Percentiles rank a stretch among this genome's conserved stretches.
Evolutionary conservation across 2,329 filamentous ascomycete species (phyloP).

Genomic region (Orbilia blumenaviensis): DNA sequence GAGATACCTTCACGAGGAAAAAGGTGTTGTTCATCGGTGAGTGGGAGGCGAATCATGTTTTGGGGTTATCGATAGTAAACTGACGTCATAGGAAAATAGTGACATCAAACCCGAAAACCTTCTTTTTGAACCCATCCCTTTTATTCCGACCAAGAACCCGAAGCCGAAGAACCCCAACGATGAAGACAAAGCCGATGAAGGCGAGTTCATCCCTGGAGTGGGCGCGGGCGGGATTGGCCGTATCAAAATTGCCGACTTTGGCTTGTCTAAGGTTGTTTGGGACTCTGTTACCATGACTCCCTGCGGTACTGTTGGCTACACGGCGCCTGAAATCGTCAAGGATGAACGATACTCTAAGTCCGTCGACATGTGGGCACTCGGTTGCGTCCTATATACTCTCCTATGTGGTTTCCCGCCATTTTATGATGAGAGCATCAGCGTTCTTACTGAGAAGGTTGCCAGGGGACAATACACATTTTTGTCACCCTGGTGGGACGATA

Average conservation of each 20-base stretch:
- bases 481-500: slow-evolving; percentile 99
- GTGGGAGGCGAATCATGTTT: slow-evolving; percentile 59
- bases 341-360: slow-evolving; percentile 98
- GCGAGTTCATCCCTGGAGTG: slow-evolving; percentile 83
- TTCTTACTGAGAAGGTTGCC: slow-evolving; percentile 96
- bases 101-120: slow-evolving; percentile 99
- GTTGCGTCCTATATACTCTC: slow-evolving; percentile 94
- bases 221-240: slow-evolving; percentile 89
- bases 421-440: slow-evolving; percentile 97
- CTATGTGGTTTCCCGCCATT: slow-evolving; percentile 98
- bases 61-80: slow-evolving; percentile 59
- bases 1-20: slow-evolving; percentile 92
- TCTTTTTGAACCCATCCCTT: slow-evolving; percentile 85
- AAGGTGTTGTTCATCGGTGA: slow-evolving; percentile 95
- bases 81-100: slow-evolving; percentile 65
- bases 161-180: slow-evolving; percentile 86
- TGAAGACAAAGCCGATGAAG: slow-evolving; percentile 96
- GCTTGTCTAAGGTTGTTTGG: slow-evolving; percentile 97
- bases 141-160: slow-evolving; percentile 80
- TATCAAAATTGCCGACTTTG: slow-evolving; percentile 98
- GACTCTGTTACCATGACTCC: slow-evolving; percentile 98
- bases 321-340: slow-evolving; percentile 97
- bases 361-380: slow-evolving; percentile 98
- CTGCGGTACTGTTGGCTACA: slow-evolving; percentile 98
- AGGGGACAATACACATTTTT: slow-evolving; percentile 96